A percentile compares a stretch with the other conserved stretches of the same genome.
These are phyloP conservation scores for Alloteropsis semialata DNA, from an alignment of 176 grass and related monocot species.

Conservation along the genomic window DNA sequence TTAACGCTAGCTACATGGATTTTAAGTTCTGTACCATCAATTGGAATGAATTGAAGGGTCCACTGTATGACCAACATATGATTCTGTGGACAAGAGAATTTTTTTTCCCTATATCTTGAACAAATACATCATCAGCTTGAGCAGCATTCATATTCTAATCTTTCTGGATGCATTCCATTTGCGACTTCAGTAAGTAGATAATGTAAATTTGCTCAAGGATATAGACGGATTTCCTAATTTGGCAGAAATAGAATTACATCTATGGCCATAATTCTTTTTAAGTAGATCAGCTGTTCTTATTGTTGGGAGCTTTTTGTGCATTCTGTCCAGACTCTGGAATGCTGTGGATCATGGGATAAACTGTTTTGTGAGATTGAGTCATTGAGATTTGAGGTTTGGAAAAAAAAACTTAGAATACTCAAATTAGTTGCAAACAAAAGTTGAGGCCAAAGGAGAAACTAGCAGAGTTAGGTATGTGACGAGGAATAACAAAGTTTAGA, in stretches of 20 bases:
- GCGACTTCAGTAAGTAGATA: background rate
- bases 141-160: background rate
- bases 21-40: background rate
- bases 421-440: background rate
- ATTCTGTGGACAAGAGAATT: background rate
- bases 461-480: background rate
- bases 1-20: background rate
- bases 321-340: background rate
- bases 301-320: background rate
- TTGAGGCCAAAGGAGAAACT: background rate
- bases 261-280: background rate
- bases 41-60: background rate
- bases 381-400: background rate
- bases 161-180: background rate
- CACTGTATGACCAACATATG: background rate
- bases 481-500: background rate
- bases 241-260: background rate
- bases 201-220: background rate
- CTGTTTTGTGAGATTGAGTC: background rate
- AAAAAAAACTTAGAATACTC: background rate
- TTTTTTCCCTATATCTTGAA: background rate
- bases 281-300: background rate
- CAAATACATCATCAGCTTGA: background rate
- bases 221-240: background rate
- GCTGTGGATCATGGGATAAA: background rate